These are phyloP conservation scores for Arabidopsis suecica DNA, from an alignment of 345 rosid genomes.

Conservation along the genomic window DNA sequence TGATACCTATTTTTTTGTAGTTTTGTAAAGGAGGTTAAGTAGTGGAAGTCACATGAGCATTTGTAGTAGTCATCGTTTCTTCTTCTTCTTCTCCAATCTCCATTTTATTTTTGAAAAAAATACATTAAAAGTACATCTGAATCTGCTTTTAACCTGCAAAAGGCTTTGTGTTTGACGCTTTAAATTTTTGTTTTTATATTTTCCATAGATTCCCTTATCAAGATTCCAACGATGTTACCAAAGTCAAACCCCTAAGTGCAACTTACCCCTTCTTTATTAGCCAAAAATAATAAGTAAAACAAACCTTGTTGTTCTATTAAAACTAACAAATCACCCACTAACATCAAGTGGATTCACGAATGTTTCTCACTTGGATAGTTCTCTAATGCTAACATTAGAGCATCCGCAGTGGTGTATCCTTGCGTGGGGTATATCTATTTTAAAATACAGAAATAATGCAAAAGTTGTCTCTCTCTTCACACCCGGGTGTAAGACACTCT, in stretches of 20 bases:
- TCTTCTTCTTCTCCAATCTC: slow-evolving; percentile 17
- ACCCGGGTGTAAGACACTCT: too few species aligned
- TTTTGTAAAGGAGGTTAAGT: neutral
- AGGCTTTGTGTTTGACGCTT: slow-evolving; percentile 18
- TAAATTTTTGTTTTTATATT: neutral
- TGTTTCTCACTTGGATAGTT: slow-evolving; percentile 2
- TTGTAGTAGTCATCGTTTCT: slow-evolving; percentile 7
- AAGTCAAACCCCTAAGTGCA: slow-evolving; percentile 36
- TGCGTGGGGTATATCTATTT: too few species aligned
- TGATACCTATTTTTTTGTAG: neutral
- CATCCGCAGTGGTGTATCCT: too few species aligned
- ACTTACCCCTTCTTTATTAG: neutral
- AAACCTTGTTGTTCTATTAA: neutral
- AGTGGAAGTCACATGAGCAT: slow-evolving; percentile 26
- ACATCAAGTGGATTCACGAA: neutral
- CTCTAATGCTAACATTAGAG: neutral
- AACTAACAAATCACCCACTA: neutral
- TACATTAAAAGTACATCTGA: slow-evolving; percentile 6
- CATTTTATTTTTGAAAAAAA: neutral
- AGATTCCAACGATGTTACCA: slow-evolving; percentile 27
- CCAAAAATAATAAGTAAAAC: neutral
- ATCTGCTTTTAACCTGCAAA: slow-evolving; percentile 31
- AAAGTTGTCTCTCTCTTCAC: too few species aligned
- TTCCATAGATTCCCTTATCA: slow-evolving; percentile 34
- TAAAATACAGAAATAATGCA: too few species aligned